Percentiles rank a stretch among this genome's conserved stretches.
These are phyloP conservation scores for Coffea canephora DNA, from an alignment of 257 asterid species.

Conservation along the genomic window DNA sequence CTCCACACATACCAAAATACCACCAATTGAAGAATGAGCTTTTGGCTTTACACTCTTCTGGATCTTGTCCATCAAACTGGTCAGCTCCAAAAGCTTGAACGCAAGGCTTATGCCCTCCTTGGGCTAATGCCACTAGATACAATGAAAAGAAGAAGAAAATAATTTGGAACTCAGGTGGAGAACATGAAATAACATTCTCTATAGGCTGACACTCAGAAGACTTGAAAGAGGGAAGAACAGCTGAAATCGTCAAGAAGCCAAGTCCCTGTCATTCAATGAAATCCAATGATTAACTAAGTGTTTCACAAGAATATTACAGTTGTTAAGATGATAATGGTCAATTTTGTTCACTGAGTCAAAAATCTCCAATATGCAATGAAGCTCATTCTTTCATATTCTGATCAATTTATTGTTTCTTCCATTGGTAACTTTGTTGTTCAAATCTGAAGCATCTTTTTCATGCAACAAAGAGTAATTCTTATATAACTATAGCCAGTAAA, in stretches of 20 bases:
- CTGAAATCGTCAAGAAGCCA: constrained; percentile 20
- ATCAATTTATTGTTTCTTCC: not conserved
- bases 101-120: constrained; percentile 37
- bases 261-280: constrained; percentile 22
- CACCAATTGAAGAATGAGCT: constrained; percentile 36
- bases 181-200: not conserved
- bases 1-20: constrained; percentile 25
- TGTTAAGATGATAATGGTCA: not conserved
- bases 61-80: constrained; percentile 27
- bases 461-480: no score
- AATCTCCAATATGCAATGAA: no score
- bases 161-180: constrained; percentile 24
- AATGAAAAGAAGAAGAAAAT: constrained; percentile 26
- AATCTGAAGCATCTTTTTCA: not conserved
- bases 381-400: not conserved
- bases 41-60: constrained; percentile 26
- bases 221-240: constrained; percentile 8
- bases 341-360: not conserved
- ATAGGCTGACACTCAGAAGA: constrained; percentile 11
- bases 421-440: not conserved
- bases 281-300: not conserved
- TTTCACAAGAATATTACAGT: not conserved
- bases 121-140: constrained; percentile 29
- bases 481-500: not conserved
- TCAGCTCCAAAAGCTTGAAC: constrained; percentile 39